These are phyloP conservation scores for Ensete ventricosum DNA, from an alignment of 176 grass and related monocot genomes.

Conservation along the genomic window DNA sequence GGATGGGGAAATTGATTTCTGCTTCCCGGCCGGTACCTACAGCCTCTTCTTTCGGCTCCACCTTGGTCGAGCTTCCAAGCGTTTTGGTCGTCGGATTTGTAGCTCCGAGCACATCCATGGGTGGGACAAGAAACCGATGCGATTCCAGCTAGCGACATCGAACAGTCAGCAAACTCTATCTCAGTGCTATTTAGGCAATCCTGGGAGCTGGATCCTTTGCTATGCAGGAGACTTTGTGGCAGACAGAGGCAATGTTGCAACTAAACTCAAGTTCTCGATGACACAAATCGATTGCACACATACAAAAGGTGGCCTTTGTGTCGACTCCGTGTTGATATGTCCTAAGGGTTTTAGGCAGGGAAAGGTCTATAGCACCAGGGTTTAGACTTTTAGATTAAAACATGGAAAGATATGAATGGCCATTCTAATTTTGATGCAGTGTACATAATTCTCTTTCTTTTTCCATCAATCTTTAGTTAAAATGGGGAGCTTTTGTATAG, in stretches of 20 bases:
- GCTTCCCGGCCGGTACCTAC: constrained; percentile 68
- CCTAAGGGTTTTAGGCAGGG: constrained; percentile 47
- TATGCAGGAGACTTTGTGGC: constrained; percentile 68
- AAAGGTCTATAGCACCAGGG: constrained; percentile 9
- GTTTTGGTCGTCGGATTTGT: constrained; percentile 53
- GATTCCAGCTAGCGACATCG: constrained; percentile 68
- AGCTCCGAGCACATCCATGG: constrained; percentile 63
- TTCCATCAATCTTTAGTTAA: too few species aligned
- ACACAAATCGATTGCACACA: constrained; percentile 91
- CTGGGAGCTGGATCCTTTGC: constrained; percentile 69
- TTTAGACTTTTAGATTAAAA: background rate
- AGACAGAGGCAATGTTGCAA: constrained; percentile 22
- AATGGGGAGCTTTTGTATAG: too few species aligned
- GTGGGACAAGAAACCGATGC: constrained; percentile 75
- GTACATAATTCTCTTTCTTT: too few species aligned
- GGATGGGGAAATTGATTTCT: constrained; percentile 78
- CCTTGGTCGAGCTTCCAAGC: constrained; percentile 52
- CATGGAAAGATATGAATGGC: background rate
- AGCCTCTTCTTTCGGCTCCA: constrained; percentile 75
- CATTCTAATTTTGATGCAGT: too few species aligned
- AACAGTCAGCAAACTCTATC: constrained; percentile 52
- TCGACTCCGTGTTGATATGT: constrained; percentile 70
- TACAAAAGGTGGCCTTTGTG: constrained; percentile 69
- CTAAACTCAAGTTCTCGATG: constrained; percentile 92
- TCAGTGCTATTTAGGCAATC: constrained; percentile 52